A percentile compares a stretch with the other conserved stretches of the same genome.
phyloP scores from a whole-genome alignment of 1,284 basidiomycete species.

The Polyporus tsugae region DNA sequence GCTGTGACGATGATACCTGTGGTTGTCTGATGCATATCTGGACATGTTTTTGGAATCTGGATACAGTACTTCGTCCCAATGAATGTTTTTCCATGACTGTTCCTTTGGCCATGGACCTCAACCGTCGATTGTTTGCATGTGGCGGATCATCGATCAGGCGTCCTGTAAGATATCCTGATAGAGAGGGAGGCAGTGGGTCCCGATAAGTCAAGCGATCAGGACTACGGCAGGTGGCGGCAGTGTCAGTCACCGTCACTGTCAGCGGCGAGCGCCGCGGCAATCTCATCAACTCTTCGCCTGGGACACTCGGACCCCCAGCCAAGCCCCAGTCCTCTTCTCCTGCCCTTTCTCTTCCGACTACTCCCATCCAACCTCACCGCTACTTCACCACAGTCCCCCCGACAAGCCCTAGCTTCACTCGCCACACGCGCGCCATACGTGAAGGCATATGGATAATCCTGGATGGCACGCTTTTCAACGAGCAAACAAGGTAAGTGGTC shows the following conservation, averaged over 20 bases:
- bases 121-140: neutral
- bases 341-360: slow-evolving; percentile 16
- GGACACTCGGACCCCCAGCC: neutral
- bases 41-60: slow-evolving; percentile 3
- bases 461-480: slow-evolving; percentile 70
- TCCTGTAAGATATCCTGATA: no score
- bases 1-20: neutral
- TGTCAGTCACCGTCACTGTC: no score
- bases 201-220: slow-evolving; percentile 12
- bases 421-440: slow-evolving; percentile 11
- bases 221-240: neutral
- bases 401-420: neutral
- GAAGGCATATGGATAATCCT: slow-evolving; percentile 64
- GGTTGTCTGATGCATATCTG: slow-evolving; percentile 2
- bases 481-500: slow-evolving; percentile 39
- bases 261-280: neutral
- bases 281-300: slow-evolving; percentile 4
- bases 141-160: neutral
- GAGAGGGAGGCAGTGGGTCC: no score
- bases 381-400: neutral
- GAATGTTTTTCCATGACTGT: neutral
- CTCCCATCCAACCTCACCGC: slow-evolving; percentile 12
- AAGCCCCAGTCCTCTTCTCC: neutral
- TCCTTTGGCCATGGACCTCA: neutral
- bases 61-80: slow-evolving; percentile 1